Evolutionary conservation across 2,329 filamentous ascomycete genomes (phyloP).

Genomic region (Purpureocillium takamizusanense): DNA sequence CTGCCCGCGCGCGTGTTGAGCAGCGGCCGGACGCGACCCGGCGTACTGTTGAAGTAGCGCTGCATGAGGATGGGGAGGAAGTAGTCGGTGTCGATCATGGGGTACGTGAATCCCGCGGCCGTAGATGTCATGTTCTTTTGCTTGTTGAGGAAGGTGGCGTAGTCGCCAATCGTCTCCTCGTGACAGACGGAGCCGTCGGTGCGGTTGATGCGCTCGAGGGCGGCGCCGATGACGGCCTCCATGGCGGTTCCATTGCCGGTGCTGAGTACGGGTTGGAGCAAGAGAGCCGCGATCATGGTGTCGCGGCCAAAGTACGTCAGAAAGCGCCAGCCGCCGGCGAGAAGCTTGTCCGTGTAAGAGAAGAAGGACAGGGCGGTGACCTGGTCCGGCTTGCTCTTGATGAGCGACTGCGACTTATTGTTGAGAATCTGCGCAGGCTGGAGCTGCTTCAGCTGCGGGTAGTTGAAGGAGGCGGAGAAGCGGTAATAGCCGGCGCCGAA

Average conservation of each 20-base stretch:
- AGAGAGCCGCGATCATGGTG: slow-evolving; percentile 50
- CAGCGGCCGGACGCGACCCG: slow-evolving; percentile 1
- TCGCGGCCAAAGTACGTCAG: slow-evolving; percentile 60
- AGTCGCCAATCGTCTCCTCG: slow-evolving; percentile 58
- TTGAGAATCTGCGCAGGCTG: slow-evolving; percentile 40
- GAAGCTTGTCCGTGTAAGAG: slow-evolving; percentile 52
- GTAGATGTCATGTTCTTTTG: slow-evolving; percentile 43
- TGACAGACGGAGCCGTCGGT: slow-evolving; percentile 54
- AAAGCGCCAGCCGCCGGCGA: slow-evolving; percentile 58
- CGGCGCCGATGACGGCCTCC: slow-evolving; percentile 52
- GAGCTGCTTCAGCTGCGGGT: slow-evolving; percentile 50
- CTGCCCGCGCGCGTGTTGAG: slow-evolving; percentile 22
- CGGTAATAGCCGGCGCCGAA: slow-evolving; percentile 46
- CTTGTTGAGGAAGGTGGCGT: slow-evolving; percentile 50
- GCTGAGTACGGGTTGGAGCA: slow-evolving; percentile 50
- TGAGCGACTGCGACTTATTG: slow-evolving; percentile 32
- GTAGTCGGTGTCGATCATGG: slow-evolving; percentile 57
- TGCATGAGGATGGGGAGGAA: slow-evolving; percentile 49
- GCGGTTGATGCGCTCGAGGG: slow-evolving; percentile 50
- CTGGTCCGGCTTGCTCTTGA: slow-evolving; percentile 33
- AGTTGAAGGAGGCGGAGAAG: slow-evolving; percentile 52
- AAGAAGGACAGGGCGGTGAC: slow-evolving; percentile 50
- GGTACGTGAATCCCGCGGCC: slow-evolving; percentile 46
- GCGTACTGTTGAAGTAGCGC: slow-evolving; percentile 40
- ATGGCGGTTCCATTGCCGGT: slow-evolving; percentile 43